Evolutionary conservation across 1,284 basidiomycete species (phyloP), one percentile per base, ranked within the genome.

Genomic region (Marasmius tenuissimus): DNA sequence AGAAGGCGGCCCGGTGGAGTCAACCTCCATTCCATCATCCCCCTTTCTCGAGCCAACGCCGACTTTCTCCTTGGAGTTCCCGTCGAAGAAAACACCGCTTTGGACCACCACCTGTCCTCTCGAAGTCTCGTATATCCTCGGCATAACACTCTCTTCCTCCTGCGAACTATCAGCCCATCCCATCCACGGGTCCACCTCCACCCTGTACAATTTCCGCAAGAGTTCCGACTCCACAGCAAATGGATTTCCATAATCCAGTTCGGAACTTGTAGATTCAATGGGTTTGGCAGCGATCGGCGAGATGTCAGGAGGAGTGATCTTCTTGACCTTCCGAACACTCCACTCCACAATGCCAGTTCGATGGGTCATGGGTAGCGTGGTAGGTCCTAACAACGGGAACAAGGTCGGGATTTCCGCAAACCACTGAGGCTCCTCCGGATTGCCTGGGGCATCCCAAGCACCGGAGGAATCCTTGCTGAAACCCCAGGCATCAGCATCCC

Each of bases 161-260:
- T 76, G 77, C 63, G 76, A 76, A 54, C 73, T 63, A 53, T 72
- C 69, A 39, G 73, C 74, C 64, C 77, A 77, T 27, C 66, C 71
- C 45, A 73, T 61, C 86, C 85, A 87, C 1, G 88, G 86, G 42
- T 76, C 76, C 22, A 89, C 73, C 6, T 83, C 73, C 42, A 88
- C 73, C 64, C 79, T 78, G 6, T 76, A 79, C 58, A 88, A 81
- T 5, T 72, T 71, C 34, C 70, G 69, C 47, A 78, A 79, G 10
- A 89, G 73, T 40, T 80, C 80, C 9, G 73, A 76, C 68, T 89
- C 87, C 34, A 87, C 81, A 0, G 72, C 76, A 18, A 73, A 72
- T 20, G 72, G 66, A 39, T 58, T 34, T 35, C 20, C 49, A 58
- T 52, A 22, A 4, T 52, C 12, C 34, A 12, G 22, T 42, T 40